Conservation (phyloP, 148 eudicot species). For the Chenopodium quinoa region DNA sequence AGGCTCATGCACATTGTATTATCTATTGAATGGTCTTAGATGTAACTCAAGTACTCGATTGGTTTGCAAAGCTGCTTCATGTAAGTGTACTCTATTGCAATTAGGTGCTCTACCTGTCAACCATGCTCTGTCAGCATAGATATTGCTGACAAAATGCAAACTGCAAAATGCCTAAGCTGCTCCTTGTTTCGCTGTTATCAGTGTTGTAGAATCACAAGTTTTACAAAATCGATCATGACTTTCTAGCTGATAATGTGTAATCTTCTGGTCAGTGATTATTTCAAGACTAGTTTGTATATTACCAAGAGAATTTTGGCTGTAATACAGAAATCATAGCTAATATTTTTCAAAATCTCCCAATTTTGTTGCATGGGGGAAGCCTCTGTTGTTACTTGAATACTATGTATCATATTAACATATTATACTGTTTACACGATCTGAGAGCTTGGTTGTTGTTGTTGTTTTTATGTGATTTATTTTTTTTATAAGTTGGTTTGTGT, state of each 20-base stretch:
- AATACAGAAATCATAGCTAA: no score
- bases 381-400: no score
- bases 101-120: not conserved
- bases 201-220: not conserved
- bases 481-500: no score
- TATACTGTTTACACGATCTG: no score
- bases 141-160: not conserved
- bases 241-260: not conserved
- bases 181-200: not conserved
- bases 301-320: no score
- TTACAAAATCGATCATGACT: not conserved
- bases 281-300: not conserved
- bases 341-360: no score
- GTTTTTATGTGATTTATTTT: no score
- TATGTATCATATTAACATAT: no score
- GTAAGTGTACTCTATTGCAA: constrained; percentile 1
- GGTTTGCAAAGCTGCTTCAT: not conserved
- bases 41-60: not conserved
- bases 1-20: not conserved
- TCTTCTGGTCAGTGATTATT: not conserved
- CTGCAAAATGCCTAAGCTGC: not conserved
- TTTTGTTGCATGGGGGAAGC: no score
- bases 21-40: not conserved
- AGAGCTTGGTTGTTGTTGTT: no score
- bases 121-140: not conserved